phyloP scores from a whole-genome alignment of 2,329 filamentous ascomycete genomes.

The Epichloe brachyelytri region DNA sequence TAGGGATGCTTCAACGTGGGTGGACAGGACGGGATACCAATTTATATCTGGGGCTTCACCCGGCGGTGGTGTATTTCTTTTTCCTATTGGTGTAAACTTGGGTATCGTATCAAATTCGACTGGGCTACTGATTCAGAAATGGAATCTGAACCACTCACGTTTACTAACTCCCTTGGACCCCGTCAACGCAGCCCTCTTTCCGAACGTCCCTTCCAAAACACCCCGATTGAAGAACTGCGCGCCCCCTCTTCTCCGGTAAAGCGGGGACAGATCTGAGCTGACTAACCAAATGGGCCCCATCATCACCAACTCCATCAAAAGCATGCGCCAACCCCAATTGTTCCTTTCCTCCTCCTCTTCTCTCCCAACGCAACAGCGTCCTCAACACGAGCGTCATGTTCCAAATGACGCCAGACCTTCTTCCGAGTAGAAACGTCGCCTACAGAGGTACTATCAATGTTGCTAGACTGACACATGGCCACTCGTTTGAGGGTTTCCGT shows the following conservation, averaged over 20 bases:
- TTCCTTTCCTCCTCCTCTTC: slow-evolving; percentile 6
- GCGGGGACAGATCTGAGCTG: background rate
- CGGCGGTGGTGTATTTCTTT: background rate
- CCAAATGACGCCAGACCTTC: slow-evolving; percentile 10
- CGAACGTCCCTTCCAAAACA: too few relatives aligned
- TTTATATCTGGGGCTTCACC: too few relatives aligned
- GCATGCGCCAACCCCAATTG: background rate
- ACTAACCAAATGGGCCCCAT: background rate
- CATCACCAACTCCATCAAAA: background rate
- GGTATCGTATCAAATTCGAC: too few relatives aligned
- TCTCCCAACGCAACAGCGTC: slow-evolving; percentile 16
- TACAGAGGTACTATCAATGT: slow-evolving; percentile 8
- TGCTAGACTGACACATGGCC: slow-evolving; percentile 25
- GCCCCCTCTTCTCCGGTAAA: too few relatives aligned
- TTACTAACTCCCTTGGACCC: too few relatives aligned
- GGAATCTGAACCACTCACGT: too few relatives aligned
- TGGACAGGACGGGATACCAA: too few relatives aligned
- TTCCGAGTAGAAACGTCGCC: slow-evolving; percentile 13
- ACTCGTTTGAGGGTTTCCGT: slow-evolving; percentile 32
- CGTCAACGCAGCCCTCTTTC: too few relatives aligned
- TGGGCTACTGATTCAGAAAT: too few relatives aligned
- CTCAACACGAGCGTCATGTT: slow-evolving; percentile 7
- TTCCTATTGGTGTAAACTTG: too few relatives aligned
- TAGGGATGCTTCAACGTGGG: slow-evolving; percentile 9
- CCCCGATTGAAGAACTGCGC: too few relatives aligned